Evolutionary conservation across 768 basidiomycete species (phyloP).

Genomic region (Trametes villosa): DNA sequence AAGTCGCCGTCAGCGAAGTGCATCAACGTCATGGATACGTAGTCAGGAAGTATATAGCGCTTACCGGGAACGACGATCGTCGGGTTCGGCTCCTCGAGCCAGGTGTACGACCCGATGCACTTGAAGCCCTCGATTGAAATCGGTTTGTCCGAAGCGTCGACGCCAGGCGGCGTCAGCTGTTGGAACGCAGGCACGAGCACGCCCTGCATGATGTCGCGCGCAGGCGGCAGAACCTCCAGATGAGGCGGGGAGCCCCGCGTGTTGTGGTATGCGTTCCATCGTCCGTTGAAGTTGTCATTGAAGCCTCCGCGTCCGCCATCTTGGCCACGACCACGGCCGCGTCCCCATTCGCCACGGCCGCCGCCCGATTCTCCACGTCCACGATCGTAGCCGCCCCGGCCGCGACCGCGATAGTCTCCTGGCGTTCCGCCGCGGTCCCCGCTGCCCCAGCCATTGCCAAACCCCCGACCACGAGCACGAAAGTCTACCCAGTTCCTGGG

Average conservation of each 20-base stretch:
- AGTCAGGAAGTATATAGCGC: conserved; percentile 14
- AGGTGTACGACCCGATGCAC: conserved; percentile 56
- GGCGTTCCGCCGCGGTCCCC: neutral
- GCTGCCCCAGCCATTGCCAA: neutral
- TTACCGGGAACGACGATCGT: conserved; percentile 58
- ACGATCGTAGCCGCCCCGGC: neutral
- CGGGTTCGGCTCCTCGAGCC: conserved; percentile 45
- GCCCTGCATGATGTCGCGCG: conserved; percentile 19
- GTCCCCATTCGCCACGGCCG: neutral
- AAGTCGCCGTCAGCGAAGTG: neutral
- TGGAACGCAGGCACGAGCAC: conserved; percentile 8
- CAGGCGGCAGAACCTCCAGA: conserved; percentile 13
- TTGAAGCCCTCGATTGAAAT: conserved; percentile 37
- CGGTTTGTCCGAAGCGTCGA: neutral
- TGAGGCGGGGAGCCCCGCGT: no score
- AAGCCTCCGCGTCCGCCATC: neutral
- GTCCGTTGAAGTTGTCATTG: neutral
- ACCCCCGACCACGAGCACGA: neutral
- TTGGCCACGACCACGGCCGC: neutral
- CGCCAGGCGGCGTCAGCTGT: conserved; percentile 6
- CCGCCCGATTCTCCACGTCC: neutral
- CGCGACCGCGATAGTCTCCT: neutral
- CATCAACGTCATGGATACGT: no score
- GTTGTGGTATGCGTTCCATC: no score
- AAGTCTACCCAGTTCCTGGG: no score